These are phyloP conservation scores for Lecanoromycetidae sp. DNA, from an alignment of 2,329 filamentous ascomycete genomes.

Conservation along the genomic window DNA sequence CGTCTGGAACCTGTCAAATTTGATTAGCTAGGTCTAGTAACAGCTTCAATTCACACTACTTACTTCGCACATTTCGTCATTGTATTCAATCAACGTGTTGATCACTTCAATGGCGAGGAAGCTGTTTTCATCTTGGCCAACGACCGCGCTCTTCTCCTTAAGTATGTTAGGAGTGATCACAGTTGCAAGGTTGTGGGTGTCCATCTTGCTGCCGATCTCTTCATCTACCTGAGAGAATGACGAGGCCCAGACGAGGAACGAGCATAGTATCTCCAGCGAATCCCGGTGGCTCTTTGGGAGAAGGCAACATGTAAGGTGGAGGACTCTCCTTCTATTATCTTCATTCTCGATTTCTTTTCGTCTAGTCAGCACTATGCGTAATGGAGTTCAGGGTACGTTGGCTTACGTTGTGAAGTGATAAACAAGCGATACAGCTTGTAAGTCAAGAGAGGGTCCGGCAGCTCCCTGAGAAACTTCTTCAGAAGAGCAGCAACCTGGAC, in stretches of 20 bases:
- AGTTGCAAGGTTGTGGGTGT: conserved; percentile 91
- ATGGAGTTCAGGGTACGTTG: neutral
- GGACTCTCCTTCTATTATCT: conserved; percentile 67
- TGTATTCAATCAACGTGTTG: conserved; percentile 78
- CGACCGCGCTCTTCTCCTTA: conserved; percentile 50
- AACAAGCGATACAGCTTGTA: conserved; percentile 89
- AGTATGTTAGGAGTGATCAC: conserved; percentile 95
- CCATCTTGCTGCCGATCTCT: conserved; percentile 96
- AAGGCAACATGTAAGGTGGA: conserved; percentile 85
- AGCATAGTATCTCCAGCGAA: conserved; percentile 87
- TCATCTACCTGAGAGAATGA: conserved; percentile 97
- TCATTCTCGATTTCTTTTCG: conserved; percentile 71
- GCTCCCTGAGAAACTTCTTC: conserved; percentile 87
- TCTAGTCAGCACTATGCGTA: no score
- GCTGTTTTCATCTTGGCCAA: conserved; percentile 68
- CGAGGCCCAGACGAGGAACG: conserved; percentile 92
- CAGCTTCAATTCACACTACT: no score
- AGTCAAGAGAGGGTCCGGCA: conserved; percentile 88
- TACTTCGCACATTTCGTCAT: conserved; percentile 96
- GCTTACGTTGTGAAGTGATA: conserved; percentile 69
- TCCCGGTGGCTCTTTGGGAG: conserved; percentile 87
- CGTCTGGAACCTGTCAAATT: conserved; percentile 66
- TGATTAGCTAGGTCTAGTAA: no score
- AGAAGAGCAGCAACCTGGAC: conserved; percentile 87
- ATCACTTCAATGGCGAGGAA: conserved; percentile 91